Percentiles rank a stretch among this genome's conserved stretches.
Conservation (phyloP, 805 yeast species). For the Saccharomycopsis guyanensis region DNA sequence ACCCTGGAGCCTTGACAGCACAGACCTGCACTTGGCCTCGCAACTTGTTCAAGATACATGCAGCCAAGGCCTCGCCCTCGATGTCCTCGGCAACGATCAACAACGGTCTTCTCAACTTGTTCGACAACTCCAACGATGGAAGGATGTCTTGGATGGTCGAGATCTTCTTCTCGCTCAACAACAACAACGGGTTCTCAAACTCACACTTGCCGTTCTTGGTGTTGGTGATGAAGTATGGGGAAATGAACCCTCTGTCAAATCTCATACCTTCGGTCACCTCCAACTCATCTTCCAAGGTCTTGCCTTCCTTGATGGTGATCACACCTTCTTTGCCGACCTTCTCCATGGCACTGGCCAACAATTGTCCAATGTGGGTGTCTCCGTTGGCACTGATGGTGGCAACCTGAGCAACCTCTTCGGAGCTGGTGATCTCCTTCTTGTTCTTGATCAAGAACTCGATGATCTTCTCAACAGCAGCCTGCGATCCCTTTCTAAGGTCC, state of each 20-base stretch:
- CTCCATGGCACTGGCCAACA: constrained; percentile 94
- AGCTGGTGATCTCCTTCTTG: constrained; percentile 89
- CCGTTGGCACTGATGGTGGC: constrained; percentile 98
- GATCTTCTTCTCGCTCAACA: constrained; percentile 88
- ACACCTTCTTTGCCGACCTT: constrained; percentile 99
- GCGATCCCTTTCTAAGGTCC: constrained; percentile 96
- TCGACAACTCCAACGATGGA: constrained; percentile 89
- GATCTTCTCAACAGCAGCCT: constrained; percentile 92
- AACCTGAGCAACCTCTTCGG: constrained; percentile 94
- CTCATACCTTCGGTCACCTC: constrained; percentile 98
- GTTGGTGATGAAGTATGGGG: constrained; percentile 94
- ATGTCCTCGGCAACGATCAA: constrained; percentile 91
- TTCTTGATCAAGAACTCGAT: constrained; percentile 74
- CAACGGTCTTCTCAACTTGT: constrained; percentile 88
- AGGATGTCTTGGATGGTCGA: constrained; percentile 83
- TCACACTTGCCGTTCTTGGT: constrained; percentile 90
- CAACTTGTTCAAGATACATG: constrained; percentile 92
- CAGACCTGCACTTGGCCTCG: constrained; percentile 98
- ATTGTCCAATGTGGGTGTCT: constrained; percentile 82
- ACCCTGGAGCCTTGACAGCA: constrained; percentile 98
- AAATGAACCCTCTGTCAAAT: constrained; percentile 94
- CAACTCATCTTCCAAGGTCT: constrained; percentile 91
- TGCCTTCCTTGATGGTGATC: constrained; percentile 94
- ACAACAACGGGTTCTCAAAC: constrained; percentile 84
- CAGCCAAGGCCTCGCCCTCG: constrained; percentile 98